Evolutionary conservation across 768 basidiomycete species (phyloP), one percentile per base, ranked within the genome.

Genomic region (Roridomyces roridus): DNA sequence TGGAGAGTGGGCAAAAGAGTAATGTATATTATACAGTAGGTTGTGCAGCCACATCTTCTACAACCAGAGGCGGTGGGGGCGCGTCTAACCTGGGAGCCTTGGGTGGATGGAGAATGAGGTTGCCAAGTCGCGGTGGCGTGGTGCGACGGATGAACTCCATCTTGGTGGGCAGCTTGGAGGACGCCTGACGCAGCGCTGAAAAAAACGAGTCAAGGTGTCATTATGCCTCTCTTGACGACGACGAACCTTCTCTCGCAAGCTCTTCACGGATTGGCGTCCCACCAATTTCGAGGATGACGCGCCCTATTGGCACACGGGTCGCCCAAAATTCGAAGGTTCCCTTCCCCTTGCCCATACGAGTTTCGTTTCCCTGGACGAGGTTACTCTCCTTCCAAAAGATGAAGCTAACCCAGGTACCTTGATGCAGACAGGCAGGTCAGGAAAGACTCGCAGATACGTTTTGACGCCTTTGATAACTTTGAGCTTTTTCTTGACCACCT

Each of bases 261-360:
- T 97, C 95, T 66, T 94, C 92, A 57, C 94, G 89, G 51, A 99
- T 87, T 6, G 91, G 91, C 2, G 80, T 79, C 1, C 96, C 96
- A 1, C 94, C 95, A 65, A 98, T 89, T 71, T 98, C 96, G 59
- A 98, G 92, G 21, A 99, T 84, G 14, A 98, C 94, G 25, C 93
- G 87, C 1, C 95, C 95, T 7, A 84, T 88, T 6, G 91, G 87
- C 0, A 94, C 93, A 42, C 93, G 85, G 55, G 91, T 92, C 24
- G 96, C 93, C 97, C 97, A 99, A 70, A 82, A 98, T 69, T 98
- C 97, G 66, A 98, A 98, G 0, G 91, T 85, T 42, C 97, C 97
- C 73, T 99, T 99, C 56, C 97, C 97, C 75, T 98, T 98, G 46
- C 97, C 97, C 97, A 98, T 98, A 81, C 97, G 91, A 6, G 94